These are phyloP conservation scores for Curvularia eragrostidis DNA, from an alignment of 2,329 filamentous ascomycete genomes.

Conservation along the genomic window DNA sequence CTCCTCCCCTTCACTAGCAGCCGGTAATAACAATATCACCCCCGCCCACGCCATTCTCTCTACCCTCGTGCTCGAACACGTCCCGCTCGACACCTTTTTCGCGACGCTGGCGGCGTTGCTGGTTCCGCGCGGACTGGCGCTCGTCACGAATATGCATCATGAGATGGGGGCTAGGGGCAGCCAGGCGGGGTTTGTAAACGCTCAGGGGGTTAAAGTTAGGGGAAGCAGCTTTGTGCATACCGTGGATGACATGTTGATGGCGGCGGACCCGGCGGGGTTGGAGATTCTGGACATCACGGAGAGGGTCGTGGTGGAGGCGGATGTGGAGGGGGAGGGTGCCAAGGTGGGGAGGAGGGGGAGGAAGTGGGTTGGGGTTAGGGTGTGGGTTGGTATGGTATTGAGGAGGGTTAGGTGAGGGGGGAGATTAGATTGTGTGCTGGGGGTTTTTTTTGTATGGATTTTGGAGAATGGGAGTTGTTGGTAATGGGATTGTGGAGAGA, in stretches of 20 bases:
- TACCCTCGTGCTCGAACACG: slow-evolving; percentile 70
- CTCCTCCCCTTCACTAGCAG: slow-evolving; percentile 2
- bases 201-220: slow-evolving; percentile 61
- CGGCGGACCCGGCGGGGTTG: slow-evolving; percentile 50
- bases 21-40: too few species aligned
- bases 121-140: slow-evolving; percentile 56
- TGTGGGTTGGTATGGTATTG: slow-evolving; percentile 51
- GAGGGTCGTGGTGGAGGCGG: slow-evolving; percentile 37
- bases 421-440: not conserved
- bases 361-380: slow-evolving; percentile 52
- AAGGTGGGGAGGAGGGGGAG: slow-evolving; percentile 43
- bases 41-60: slow-evolving; percentile 60
- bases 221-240: slow-evolving; percentile 66
- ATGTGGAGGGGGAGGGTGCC: slow-evolving; percentile 33
- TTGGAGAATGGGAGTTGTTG: not conserved
- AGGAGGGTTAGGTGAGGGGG: too few species aligned
- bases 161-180: slow-evolving; percentile 64
- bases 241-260: slow-evolving; percentile 59
- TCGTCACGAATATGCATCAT: slow-evolving; percentile 73
- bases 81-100: slow-evolving; percentile 62
- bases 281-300: slow-evolving; percentile 39
- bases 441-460: not conserved
- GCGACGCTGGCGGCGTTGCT: slow-evolving; percentile 53
- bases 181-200: slow-evolving; percentile 68
- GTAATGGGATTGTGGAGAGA: not conserved